Evolutionary conservation across 257 asterid species (phyloP).

Genomic region (Jacaranda copaia): DNA sequence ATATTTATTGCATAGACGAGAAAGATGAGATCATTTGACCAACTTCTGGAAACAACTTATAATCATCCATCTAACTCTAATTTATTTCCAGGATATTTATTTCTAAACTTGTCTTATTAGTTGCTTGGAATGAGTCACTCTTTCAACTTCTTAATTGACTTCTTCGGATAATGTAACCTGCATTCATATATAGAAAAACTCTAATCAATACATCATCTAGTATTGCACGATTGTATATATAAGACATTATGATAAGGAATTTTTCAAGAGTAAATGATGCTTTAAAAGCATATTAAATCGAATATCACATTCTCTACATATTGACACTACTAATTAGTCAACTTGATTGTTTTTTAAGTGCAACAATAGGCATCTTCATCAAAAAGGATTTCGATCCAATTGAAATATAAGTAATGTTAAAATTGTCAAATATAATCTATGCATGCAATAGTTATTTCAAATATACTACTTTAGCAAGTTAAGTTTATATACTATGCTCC

Average conservation of each 20-base stretch:
- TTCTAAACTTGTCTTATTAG: neutral
- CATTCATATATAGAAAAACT: slow-evolving; percentile 6
- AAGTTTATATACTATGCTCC: too few relatives aligned
- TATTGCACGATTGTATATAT: neutral
- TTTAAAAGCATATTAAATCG: too few relatives aligned
- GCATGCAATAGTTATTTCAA: too few relatives aligned
- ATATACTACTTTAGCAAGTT: too few relatives aligned
- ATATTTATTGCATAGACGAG: neutral
- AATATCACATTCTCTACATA: too few relatives aligned
- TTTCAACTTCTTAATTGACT: neutral
- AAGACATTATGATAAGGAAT: neutral
- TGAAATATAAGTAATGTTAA: too few relatives aligned
- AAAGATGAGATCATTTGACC: neutral
- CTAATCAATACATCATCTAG: neutral
- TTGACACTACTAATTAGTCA: too few relatives aligned
- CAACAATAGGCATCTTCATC: too few relatives aligned
- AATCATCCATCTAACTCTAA: neutral
- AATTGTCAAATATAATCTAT: too few relatives aligned
- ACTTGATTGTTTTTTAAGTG: too few relatives aligned
- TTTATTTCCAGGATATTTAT: neutral
- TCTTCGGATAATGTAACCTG: slow-evolving; percentile 26
- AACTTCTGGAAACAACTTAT: neutral
- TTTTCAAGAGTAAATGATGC: neutral
- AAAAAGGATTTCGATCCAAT: too few relatives aligned
- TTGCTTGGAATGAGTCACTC: slow-evolving; percentile 11